phyloP scores from a whole-genome alignment of 305 asterid genomes.

The Lippia alba region DNA sequence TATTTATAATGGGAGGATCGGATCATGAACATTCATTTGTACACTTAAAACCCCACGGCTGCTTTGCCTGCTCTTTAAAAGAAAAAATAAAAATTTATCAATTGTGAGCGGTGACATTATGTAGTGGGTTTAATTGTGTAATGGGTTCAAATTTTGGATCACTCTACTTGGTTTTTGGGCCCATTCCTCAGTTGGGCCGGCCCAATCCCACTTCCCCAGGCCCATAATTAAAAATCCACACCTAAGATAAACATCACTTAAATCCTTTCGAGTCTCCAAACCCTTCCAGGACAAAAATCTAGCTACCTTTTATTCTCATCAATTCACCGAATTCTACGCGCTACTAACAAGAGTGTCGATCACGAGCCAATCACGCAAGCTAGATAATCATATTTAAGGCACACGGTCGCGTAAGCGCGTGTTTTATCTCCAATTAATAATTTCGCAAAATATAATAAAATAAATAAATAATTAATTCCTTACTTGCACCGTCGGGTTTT shows the following conservation, averaged over 20 bases:
- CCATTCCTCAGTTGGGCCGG: not conserved
- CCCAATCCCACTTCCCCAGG: not conserved
- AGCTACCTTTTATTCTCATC: constrained; percentile 7
- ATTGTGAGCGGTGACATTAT: too few relatives aligned
- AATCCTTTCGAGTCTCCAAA: constrained; percentile 1
- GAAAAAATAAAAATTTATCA: too few relatives aligned
- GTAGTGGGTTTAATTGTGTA: too few relatives aligned
- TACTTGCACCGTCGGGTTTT: constrained; percentile 45
- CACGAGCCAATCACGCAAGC: constrained; percentile 11
- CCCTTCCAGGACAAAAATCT: constrained; percentile 13
- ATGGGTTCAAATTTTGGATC: too few relatives aligned
- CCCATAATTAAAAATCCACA: not conserved
- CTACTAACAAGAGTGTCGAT: not conserved
- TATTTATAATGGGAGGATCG: too few relatives aligned
- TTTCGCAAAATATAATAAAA: not conserved
- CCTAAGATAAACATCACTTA: constrained; percentile 13
- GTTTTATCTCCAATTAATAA: not conserved
- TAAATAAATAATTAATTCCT: constrained; percentile 30
- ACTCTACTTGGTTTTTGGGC: not conserved
- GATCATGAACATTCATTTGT: too few relatives aligned
- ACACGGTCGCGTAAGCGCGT: constrained; percentile 29
- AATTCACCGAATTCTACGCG: not conserved
- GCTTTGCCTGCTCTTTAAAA: too few relatives aligned
- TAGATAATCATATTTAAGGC: too few relatives aligned
- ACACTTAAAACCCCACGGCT: too few relatives aligned